Evolutionary conservation across 2,329 filamentous ascomycete genomes (phyloP).

Genomic region (Aciculosporium take): DNA sequence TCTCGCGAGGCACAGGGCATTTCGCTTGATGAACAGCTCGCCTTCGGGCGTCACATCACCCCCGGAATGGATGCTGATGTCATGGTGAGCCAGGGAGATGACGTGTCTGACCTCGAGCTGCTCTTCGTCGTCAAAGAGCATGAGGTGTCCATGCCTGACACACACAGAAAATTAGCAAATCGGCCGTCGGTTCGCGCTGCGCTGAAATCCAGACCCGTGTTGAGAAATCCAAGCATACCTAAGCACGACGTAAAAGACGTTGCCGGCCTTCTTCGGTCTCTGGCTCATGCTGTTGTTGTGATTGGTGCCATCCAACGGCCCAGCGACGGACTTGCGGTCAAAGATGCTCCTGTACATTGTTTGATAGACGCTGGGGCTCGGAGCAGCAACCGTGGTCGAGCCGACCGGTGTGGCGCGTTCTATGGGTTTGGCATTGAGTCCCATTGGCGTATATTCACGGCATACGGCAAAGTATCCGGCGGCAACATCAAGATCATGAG

Average conservation of each 20-base stretch:
- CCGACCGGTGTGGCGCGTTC: constrained; percentile 73
- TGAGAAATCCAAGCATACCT: constrained; percentile 55
- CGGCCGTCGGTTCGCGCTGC: too few relatives aligned
- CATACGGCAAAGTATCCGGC: constrained; percentile 93
- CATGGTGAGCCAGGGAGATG: constrained; percentile 79
- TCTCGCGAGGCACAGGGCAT: constrained; percentile 70
- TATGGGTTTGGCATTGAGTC: constrained; percentile 83
- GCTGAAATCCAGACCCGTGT: too few relatives aligned
- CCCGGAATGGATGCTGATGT: constrained; percentile 72
- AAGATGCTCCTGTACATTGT: constrained; percentile 96
- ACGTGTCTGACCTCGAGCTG: constrained; percentile 94
- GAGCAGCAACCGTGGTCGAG: constrained; percentile 55
- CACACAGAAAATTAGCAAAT: background rate
- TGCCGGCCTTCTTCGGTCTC: constrained; percentile 53
- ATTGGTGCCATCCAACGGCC: constrained; percentile 33
- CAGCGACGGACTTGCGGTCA: constrained; percentile 50
- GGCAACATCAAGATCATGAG: constrained; percentile 61
- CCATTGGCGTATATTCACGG: constrained; percentile 80
- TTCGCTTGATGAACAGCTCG: constrained; percentile 90
- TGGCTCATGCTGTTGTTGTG: constrained; percentile 33
- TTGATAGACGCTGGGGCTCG: constrained; percentile 92
- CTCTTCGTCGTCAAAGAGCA: constrained; percentile 93
- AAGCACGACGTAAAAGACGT: constrained; percentile 85
- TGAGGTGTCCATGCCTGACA: constrained; percentile 74
- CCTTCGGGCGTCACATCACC: constrained; percentile 69